phyloP scores from a whole-genome alignment of 164 flowering plant species.

The Kingdonia uniflora region DNA sequence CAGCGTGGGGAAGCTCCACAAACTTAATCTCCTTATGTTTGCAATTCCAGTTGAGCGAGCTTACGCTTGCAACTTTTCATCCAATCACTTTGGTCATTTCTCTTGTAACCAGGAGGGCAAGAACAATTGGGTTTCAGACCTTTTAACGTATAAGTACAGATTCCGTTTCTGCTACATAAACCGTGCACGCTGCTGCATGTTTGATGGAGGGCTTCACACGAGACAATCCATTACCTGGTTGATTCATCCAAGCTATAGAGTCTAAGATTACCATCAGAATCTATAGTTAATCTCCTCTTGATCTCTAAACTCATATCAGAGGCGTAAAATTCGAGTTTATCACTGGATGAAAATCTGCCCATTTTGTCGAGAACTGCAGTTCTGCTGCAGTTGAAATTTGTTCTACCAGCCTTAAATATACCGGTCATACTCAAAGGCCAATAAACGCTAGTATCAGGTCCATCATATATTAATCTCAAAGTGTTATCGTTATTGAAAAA shows the following conservation, averaged over 20 bases:
- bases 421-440: constrained; percentile 8
- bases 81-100: constrained; percentile 17
- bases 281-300: constrained; percentile 11
- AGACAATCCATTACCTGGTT: constrained; percentile 8
- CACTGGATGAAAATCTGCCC: constrained; percentile 12
- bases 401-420: constrained; percentile 6
- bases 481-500: constrained; percentile 10
- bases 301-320: constrained; percentile 7
- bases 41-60: constrained; percentile 21
- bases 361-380: constrained; percentile 11
- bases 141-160: constrained; percentile 5
- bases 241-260: constrained; percentile 13
- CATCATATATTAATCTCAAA: constrained; percentile 14
- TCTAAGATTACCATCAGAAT: constrained; percentile 13
- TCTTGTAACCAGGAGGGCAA: constrained; percentile 10
- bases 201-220: constrained; percentile 7
- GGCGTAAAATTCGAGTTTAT: constrained; percentile 6
- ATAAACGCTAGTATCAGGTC: constrained; percentile 15
- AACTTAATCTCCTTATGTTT: constrained; percentile 14
- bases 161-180: constrained; percentile 9
- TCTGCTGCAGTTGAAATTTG: constrained; percentile 11
- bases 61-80: constrained; percentile 24
- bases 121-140: constrained; percentile 7
- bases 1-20: constrained; percentile 14
- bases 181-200: constrained; percentile 14